phyloP scores from a whole-genome alignment of 2,329 filamentous ascomycete genomes.

The Grosmannia serpens region DNA sequence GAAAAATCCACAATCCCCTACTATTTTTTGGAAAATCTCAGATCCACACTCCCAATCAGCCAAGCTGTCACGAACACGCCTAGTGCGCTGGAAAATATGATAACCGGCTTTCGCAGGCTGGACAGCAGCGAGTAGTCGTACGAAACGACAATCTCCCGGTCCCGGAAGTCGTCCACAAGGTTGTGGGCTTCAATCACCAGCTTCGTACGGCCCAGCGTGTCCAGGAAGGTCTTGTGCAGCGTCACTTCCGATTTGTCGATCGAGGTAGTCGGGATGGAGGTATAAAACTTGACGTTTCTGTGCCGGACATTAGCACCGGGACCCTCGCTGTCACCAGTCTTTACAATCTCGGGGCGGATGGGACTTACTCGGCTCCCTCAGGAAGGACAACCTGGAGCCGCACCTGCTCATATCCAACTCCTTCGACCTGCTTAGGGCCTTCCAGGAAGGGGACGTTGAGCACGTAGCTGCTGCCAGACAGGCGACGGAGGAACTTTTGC shows the following conservation, averaged over 20 bases:
- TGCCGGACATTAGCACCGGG: constrained; percentile 23
- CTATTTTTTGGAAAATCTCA: constrained; percentile 50
- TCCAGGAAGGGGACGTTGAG: constrained; percentile 89
- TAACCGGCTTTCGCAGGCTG: constrained; percentile 72
- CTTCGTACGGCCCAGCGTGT: constrained; percentile 78
- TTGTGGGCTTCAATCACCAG: constrained; percentile 74
- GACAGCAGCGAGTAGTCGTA: constrained; percentile 74
- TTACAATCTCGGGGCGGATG: background rate
- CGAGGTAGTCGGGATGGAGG: constrained; percentile 53
- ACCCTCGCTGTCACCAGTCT: background rate
- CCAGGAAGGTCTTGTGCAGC: constrained; percentile 81
- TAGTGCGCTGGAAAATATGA: constrained; percentile 64
- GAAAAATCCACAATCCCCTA: background rate
- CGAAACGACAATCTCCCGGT: constrained; percentile 70
- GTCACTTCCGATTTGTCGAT: constrained; percentile 48
- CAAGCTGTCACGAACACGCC: constrained; percentile 65
- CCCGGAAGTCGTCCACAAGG: constrained; percentile 80
- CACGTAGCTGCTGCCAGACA: constrained; percentile 59
- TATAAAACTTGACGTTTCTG: constrained; percentile 70
- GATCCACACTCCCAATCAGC: constrained; percentile 65
- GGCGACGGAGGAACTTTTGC: constrained; percentile 60
- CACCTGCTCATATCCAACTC: constrained; percentile 73
- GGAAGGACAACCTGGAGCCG: constrained; percentile 76
- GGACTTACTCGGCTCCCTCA: constrained; percentile 72
- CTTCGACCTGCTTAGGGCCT: constrained; percentile 76